phyloP scores from a whole-genome alignment of 441 rosid species.

The Manihot esculenta region DNA sequence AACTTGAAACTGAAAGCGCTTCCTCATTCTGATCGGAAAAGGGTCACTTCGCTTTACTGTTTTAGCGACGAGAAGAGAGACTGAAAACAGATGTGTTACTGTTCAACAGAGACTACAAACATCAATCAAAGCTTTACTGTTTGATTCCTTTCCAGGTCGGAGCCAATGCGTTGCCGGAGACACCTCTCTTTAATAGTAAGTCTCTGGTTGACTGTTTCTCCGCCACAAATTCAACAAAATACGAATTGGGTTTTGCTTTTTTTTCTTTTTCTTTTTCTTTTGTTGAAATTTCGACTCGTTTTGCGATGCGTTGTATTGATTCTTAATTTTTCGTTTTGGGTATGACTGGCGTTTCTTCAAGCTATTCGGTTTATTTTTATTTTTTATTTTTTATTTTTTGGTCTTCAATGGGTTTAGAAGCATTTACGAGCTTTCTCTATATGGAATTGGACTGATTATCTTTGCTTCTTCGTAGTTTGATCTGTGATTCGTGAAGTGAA shows the following conservation, averaged over 20 bases:
- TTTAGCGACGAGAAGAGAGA: no score
- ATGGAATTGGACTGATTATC: not conserved
- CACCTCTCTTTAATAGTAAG: not conserved
- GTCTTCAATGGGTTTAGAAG: not conserved
- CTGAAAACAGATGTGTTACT: no score
- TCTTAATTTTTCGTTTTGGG: not conserved
- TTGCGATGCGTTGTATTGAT: conserved; percentile 10
- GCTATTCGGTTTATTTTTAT: not conserved
- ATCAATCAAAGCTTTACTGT: not conserved
- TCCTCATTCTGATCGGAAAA: not conserved
- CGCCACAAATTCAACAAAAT: not conserved
- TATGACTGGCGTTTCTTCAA: conserved; percentile 2
- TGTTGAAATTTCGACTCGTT: conserved; percentile 6
- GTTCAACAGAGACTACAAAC: not conserved
- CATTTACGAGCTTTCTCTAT: not conserved
- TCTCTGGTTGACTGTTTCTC: not conserved
- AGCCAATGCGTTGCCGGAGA: not conserved
- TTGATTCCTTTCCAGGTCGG: not conserved
- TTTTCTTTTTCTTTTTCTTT: no score
- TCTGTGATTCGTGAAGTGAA: not conserved
- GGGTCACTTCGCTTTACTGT: no score
- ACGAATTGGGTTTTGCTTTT: not conserved
- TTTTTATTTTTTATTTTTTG: not conserved
- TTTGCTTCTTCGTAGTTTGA: not conserved
- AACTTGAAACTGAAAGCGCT: not conserved